Evolutionary conservation across 306 rosid genomes (phyloP).

Genomic region (Cucurbita argyrosperma): DNA sequence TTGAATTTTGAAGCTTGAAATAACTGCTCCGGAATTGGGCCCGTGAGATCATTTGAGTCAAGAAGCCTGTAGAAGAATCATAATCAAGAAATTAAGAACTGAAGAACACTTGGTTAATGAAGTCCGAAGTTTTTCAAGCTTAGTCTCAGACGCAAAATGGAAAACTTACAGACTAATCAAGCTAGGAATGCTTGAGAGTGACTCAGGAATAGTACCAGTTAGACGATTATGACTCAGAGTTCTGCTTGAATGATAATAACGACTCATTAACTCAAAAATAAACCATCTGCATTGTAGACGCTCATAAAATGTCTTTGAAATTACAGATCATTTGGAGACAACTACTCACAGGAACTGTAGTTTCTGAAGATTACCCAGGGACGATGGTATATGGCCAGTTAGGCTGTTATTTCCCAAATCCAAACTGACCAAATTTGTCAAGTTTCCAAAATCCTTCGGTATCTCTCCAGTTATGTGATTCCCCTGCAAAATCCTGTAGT

Average conservation of each 20-base stretch:
- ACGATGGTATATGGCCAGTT: conserved; percentile 67
- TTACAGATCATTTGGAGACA: not conserved
- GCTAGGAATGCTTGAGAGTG: conserved; percentile 46
- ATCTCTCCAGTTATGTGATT: conserved; percentile 64
- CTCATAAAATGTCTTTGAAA: not conserved
- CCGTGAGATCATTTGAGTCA: conserved; percentile 54
- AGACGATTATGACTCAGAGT: conserved; percentile 68
- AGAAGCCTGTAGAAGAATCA: conserved; percentile 57
- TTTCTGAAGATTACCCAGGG: conserved; percentile 58
- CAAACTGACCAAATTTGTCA: conserved; percentile 53
- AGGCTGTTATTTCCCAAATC: conserved; percentile 68
- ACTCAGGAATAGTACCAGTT: conserved; percentile 65
- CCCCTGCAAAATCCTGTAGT: conserved; percentile 68
- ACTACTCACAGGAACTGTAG: conserved; percentile 87
- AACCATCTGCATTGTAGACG: conserved; percentile 5
- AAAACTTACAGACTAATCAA: conserved; percentile 57
- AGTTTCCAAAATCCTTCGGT: conserved; percentile 68
- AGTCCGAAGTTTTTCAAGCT: not conserved
- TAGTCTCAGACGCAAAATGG: conserved; percentile 9
- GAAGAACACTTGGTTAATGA: not conserved
- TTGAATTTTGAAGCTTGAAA: conserved; percentile 55
- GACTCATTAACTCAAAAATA: conserved; percentile 10
- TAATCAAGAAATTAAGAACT: conserved; percentile 20
- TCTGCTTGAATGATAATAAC: conserved; percentile 37
- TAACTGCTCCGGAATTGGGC: conserved; percentile 59